Conservation (phyloP, 805 yeast species). For the Kodamaea hsintzibuensis region DNA sequence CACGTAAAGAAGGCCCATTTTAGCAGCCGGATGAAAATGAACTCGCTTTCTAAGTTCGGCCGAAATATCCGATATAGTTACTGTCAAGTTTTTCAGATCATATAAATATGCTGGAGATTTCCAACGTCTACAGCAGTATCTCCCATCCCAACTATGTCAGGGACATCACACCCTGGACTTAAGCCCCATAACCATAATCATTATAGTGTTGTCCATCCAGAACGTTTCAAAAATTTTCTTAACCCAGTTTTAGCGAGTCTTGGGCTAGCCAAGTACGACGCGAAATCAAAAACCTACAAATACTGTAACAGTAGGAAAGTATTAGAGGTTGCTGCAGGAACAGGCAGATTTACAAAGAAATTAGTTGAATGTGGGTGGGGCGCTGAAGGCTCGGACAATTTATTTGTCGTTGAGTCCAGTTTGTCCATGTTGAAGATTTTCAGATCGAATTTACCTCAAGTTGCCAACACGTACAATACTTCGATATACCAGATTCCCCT, state of each 20-base stretch:
- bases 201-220: conserved; percentile 56
- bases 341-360: conserved; percentile 60
- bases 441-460: conserved; percentile 44
- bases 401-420: conserved; percentile 56
- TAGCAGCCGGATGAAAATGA: neutral
- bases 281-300: conserved; percentile 5
- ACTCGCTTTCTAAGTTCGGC: neutral
- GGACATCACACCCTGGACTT: conserved; percentile 36
- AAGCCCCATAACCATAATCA: conserved; percentile 46
- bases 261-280: conserved; percentile 21
- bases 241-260: conserved; percentile 40
- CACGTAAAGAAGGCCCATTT: neutral
- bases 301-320: conserved; percentile 26
- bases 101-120: neutral
- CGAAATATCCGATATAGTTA: neutral
- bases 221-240: conserved; percentile 45
- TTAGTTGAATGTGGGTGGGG: conserved; percentile 41
- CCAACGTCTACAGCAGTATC: neutral
- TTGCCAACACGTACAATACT: conserved; percentile 33
- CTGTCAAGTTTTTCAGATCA: neutral
- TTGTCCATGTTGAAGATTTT: conserved; percentile 56
- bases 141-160: conserved; percentile 7
- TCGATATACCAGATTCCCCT: conserved; percentile 50
- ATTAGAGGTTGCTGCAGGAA: conserved; percentile 60
- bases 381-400: conserved; percentile 19